Evolutionary conservation across 1,139 yeast species (phyloP), one percentile per base, ranked within the genome.

Genomic region (Lizanozyma gosingica): DNA sequence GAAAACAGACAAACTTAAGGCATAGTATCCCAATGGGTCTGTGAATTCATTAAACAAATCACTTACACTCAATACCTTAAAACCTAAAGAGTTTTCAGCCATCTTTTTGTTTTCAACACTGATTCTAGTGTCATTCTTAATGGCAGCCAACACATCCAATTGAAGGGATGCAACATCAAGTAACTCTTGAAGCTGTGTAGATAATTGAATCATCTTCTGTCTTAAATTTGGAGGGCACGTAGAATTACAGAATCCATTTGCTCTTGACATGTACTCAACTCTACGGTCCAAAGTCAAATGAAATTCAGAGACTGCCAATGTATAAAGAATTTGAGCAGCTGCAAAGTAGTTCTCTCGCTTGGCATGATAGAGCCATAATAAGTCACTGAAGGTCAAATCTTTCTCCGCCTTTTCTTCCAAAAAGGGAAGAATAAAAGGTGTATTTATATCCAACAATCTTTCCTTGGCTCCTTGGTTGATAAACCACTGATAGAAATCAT

Each of bases 401-500:
- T 73, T 72, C 41, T 69, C 65, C 0, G 97, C 76, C 48, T 80
- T 83, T 52, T 82, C 84, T 51, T 81, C 80, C 55, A 94, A 72
- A 53, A 85, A 94, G 33, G 83, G 78, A 43, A 86, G 67, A 36
- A 92, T 78, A 53, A 70, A 90, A 9, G 92, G 87, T 0, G 97
- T 86, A 41, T 83, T 83, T 45, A 90, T 73, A 39, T 83, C 86
- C 47, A 92, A 67, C 37, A 94, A 66, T 44, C 88, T 75, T 42
- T 83, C 94, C 46, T 85, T 82, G 33, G 80, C 73, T 2, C 87
- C 90, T 55, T 85, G 85, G 37, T 73, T 65, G 35, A 88, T 80
- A 52, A 87, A 81, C 97, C 98, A 94, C 55, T 86, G 94, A 58
- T 94, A 94, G 49, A 92, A 77, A 48, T 85, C 84, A 59, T 82